A percentile compares a stretch with the other conserved stretches of the same genome.
phyloP scores from a whole-genome alignment of 2,329 filamentous ascomycete species.

The Elsinoe arachidis region DNA sequence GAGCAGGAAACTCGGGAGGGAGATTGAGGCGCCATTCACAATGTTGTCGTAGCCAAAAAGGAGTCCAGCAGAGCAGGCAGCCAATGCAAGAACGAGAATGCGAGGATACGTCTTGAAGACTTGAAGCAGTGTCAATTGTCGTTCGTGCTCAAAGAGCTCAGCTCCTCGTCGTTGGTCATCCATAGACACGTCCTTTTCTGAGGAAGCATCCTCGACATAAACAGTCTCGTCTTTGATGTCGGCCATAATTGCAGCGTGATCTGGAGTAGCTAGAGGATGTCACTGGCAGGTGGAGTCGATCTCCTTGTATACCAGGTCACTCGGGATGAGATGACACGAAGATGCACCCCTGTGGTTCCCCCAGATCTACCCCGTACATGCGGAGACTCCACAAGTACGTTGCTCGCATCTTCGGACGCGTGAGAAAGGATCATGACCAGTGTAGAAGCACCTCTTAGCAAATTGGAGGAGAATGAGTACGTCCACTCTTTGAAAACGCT shows the following conservation, averaged over 20 bases:
- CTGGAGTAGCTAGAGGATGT: background rate
- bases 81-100: background rate
- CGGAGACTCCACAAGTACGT: background rate
- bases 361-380: background rate
- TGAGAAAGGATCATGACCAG: background rate
- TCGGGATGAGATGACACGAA: background rate
- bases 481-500: too few relatives aligned
- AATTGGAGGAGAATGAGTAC: too few relatives aligned
- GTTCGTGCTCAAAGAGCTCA: slow-evolving; percentile 1
- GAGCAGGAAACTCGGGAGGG: slow-evolving; percentile 5
- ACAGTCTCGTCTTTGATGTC: background rate
- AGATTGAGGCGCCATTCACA: slow-evolving; percentile 9
- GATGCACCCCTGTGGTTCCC: background rate
- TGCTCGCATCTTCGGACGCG: background rate
- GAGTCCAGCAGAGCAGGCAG: background rate
- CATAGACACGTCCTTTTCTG: background rate
- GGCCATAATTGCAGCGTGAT: background rate
- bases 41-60: background rate
- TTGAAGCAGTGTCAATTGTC: background rate
- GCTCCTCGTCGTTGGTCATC: background rate
- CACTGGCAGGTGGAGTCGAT: background rate
- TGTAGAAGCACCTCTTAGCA: background rate
- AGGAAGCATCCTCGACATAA: background rate
- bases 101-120: background rate
- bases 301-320: background rate